Base-by-base conservation (phyloP, 805 yeast genomes). In the Monosporozyma aerobia region DNA sequence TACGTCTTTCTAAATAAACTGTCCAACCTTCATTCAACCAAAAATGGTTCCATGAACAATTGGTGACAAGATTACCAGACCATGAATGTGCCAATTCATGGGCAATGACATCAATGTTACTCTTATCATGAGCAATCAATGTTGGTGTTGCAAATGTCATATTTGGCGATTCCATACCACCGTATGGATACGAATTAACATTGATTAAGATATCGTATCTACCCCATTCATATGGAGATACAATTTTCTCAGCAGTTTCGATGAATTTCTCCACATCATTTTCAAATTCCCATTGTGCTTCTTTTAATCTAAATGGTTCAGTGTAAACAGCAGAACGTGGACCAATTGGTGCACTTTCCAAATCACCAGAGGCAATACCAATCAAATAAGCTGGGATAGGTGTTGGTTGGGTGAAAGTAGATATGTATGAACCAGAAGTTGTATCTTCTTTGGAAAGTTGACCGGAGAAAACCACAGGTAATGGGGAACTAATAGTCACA, bases 1-100 rank as follows among this genome's bases (percentile, higher is more conserved):
- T 89, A 61, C 96, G 75, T 66, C 97, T 79, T 69, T 90, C 97
- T 39, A 90, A 69, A 67, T 90, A 90, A 41, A 90, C 96, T 5
- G 96, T 89, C 96, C 96, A 90, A 39, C 97, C 97, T 72, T 90
- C 97, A 67, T 90, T 90, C 59, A 90, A 77, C 94, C 95, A 90
- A 68, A 90, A 89, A 71, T 89, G 95, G 64, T 87, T 90, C 94
- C 96, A 90, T 0, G 94, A 85, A 61, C 85, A 81, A 68, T 88
- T 90, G 30, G 96, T 90, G 44, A 90, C 96, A 58, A 89, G 76
- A 64, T 90, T 90, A 45, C 97, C 97, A 1, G 88, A 79, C 95
- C 96, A 90, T 43, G 95, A 85, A 68, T 90, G 97, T 1, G 96
- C 90, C 58, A 90, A 76, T 69, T 90, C 97, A 69, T 90, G 97